Evolutionary conservation across 257 asterid species (phyloP), one percentile per base, ranked within the genome.

Genomic region (Voacanga thouarsii): DNA sequence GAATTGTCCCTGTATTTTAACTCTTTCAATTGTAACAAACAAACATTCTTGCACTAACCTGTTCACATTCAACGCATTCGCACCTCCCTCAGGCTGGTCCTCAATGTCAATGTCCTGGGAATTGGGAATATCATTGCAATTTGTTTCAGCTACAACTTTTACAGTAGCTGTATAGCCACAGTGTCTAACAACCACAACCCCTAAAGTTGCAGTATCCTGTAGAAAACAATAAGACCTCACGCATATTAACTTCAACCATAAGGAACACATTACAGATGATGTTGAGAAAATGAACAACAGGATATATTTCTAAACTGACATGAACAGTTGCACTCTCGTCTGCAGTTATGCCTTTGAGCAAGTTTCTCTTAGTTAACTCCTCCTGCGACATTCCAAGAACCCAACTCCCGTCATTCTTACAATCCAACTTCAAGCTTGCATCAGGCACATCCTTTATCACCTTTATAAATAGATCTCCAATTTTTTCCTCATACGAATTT

Each of bases 61-160:
- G 82, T 89, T 89, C n/a, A 86, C 83, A 70, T 91, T 91, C 84
- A 91, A 81, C 50, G 97, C 94, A 82, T 89, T 88, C 64, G 97
- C 95, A 60, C 97, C 97, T 84, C 97, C 97, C 65, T 91, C 95
- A 9, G 95, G 95, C 50, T 87, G 94, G 61, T 90, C 97, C 75
- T 87, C 90, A 71, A 91, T 82, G 72, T 88, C 89, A 82, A 91
- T 85, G 68, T 88, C 93, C 84, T 84, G 85, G 56, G 93, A 87
- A 82, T 84, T 77, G 57, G 86, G 74, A 75, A 75, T 83, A 69
- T 84, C 88, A 71, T 77, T 88, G 91, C 88, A 84, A 79, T 87
- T 82, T 60, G 85, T 88, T 82, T 87, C 92, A 30, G 83, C 86
- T 19, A 87, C 81, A 68, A 91, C 95, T 86, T 87, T 91, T 81